Conservation (phyloP, 345 rosid genomes). For the Linum lewisii region DNA sequence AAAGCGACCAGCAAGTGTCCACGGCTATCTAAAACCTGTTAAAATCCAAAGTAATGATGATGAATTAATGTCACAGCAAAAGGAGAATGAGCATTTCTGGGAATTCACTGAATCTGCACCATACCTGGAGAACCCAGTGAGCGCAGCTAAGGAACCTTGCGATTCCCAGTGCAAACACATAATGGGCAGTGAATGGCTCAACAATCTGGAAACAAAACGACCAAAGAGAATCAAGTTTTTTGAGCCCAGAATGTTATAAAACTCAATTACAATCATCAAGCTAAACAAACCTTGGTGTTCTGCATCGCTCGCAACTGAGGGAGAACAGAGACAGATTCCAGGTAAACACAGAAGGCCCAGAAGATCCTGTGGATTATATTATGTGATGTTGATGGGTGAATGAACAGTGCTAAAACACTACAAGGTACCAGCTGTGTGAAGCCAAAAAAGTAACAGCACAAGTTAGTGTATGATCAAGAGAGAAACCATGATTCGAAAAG, state of each 20-base stretch:
- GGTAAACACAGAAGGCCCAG: conserved; percentile 94
- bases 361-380: conserved; percentile 62
- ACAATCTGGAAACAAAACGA: conserved; percentile 58
- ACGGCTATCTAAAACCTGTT: conserved; percentile 83
- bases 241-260: neutral
- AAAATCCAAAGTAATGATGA: neutral
- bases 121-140: conserved; percentile 99
- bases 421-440: conserved; percentile 73
- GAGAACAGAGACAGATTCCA: conserved; percentile 91
- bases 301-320: conserved; percentile 99
- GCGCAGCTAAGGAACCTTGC: conserved; percentile 99
- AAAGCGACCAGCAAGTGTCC: conserved; percentile 88
- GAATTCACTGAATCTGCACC: neutral
- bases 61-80: neutral
- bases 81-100: neutral
- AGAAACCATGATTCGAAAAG: neutral
- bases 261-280: conserved; percentile 3
- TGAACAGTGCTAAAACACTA: conserved; percentile 60
- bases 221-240: conserved; percentile 10
- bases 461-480: neutral
- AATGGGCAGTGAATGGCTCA: conserved; percentile 99
- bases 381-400: conserved; percentile 95
- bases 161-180: conserved; percentile 96
- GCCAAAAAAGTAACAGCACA: conserved; percentile 3
- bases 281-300: conserved; percentile 76